Evolutionary conservation across 2,329 filamentous ascomycete species (phyloP).

Genomic region (Torrubiella hemipterigena): DNA sequence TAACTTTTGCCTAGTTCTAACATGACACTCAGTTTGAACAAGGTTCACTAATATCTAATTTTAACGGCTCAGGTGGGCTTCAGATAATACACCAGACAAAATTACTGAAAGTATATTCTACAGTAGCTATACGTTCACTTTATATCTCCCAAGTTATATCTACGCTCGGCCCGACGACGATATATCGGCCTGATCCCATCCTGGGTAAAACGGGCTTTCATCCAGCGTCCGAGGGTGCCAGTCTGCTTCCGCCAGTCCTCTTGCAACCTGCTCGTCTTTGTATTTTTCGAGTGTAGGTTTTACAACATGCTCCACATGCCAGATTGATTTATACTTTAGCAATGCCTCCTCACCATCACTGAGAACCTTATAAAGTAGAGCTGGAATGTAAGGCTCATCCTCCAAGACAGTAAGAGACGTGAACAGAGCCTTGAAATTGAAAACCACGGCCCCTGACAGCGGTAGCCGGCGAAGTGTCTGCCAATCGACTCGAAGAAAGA

Average conservation of each 20-base stretch:
- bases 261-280: slow-evolving; percentile 52
- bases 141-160: too few relatives aligned
- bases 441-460: slow-evolving; percentile 62
- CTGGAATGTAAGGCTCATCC: slow-evolving; percentile 62
- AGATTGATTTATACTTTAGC: slow-evolving; percentile 73
- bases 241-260: slow-evolving; percentile 42
- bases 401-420: slow-evolving; percentile 59
- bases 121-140: slow-evolving; percentile 3
- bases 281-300: slow-evolving; percentile 53
- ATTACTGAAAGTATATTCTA: not conserved
- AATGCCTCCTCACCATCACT: slow-evolving; percentile 51
- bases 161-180: too few relatives aligned
- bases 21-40: too few relatives aligned
- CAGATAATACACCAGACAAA: too few relatives aligned
- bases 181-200: too few relatives aligned
- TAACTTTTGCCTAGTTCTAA: too few relatives aligned
- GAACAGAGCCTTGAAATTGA: slow-evolving; percentile 84
- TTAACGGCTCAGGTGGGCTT: too few relatives aligned
- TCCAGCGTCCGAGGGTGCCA: slow-evolving; percentile 61
- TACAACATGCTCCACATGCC: slow-evolving; percentile 65
- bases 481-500: slow-evolving; percentile 73
- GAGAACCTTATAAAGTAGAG: slow-evolving; percentile 55
- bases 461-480: slow-evolving; percentile 74
- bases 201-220: slow-evolving; percentile 64
- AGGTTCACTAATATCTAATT: too few relatives aligned